Base-by-base conservation (phyloP, 2,329 filamentous ascomycete genomes). In the Beauveria medogensis region DNA sequence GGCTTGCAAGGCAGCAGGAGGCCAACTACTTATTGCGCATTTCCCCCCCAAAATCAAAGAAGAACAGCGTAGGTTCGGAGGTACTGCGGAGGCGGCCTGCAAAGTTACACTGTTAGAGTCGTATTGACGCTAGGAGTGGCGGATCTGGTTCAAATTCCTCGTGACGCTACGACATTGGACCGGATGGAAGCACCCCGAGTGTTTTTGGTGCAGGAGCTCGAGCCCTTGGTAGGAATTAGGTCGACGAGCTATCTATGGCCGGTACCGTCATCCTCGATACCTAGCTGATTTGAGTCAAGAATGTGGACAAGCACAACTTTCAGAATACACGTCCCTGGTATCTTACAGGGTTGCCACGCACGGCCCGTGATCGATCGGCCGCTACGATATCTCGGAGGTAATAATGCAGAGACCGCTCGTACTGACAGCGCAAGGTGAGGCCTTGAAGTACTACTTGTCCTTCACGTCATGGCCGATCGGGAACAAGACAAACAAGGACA, bases 121-220 rank as follows among this genome's bases (percentile, higher is more conserved):
- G 56, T 9, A 46, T 41, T 37, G 22, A 22, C 51, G 58, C 58
- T 60, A 55, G 12, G 43, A 55, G 58, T 55, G 51, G 58, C 58
- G 58, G 59, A 61, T 61, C 59, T 61, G 30, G 59, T 24, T 61
- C 40, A 30, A 37, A 12, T n/a, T 22, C 47, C 59, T 61, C 52
- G 59, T 61, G 59, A 61, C 59, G 44, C 34, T 44, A 51, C 44
- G 24, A n/a, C 34, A 24, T 37, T 40, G 14, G 40, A 61, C 50
- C 44, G 59, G 46, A 46, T 37, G 53, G 40, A 47, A 20, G 22
- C 14, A 43, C 37, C 41, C 47, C 14, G 16, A 16, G 24, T 12
- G 14, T 43, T 55, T 48, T 4, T 55, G 51, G 58, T 60, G 58
- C 30, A n/a, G 34, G 58, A 55, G 58, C 28, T 60, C 51, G 58